Base-by-base conservation (phyloP, 1,139 yeast species). In the Pichia sp. region DNA sequence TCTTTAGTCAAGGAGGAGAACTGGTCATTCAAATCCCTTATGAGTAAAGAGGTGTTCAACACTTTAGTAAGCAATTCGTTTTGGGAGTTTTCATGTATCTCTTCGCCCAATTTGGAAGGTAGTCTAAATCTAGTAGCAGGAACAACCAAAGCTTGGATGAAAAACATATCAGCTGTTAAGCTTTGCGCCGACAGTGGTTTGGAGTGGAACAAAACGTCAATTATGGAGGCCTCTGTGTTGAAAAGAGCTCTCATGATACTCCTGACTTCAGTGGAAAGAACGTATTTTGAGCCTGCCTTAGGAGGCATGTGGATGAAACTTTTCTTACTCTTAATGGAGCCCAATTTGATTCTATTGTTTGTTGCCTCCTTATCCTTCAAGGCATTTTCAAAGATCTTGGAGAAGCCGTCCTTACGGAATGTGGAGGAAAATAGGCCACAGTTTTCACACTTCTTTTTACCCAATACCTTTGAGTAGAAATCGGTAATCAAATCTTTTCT, bases 111-210 rank as follows among this genome's bases (percentile, higher is more conserved):
- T 70, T 92, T 92, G n/a, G 96, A 87, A 15, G 99, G 99, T 62
- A 93, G 80, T 72, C 99, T 81, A 76, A 93, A 95, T 71, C 98
- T 80, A 4, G 99, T 95, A 51, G 99, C 95, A 40, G 99, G 99
- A 41, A 95, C 98, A 53, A 90, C 86, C 57, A 95, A 75, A 5
- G 90, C 82, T 62, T 88, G 92, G 64, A 90, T 78, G 75, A 95
- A 95, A 72, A 93, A 95, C 77, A 90, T 80, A 67, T 93, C 97
- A 13, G 97, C 87, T 43, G 79, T 74, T 10, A 88, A 81, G 36
- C 76, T 77, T 45, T 72, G 77, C 31, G 73, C 71, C 6, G 75
- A 63, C 51, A 73, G 74, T 19, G 97, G 97, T 71, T 90, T 80
- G 30, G 93, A 80, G 64, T 88, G 89, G 80, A 92, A 90, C 54